phyloP scores from a whole-genome alignment of 2,329 filamentous ascomycete species.

The Colletotrichum endophyticum region DNA sequence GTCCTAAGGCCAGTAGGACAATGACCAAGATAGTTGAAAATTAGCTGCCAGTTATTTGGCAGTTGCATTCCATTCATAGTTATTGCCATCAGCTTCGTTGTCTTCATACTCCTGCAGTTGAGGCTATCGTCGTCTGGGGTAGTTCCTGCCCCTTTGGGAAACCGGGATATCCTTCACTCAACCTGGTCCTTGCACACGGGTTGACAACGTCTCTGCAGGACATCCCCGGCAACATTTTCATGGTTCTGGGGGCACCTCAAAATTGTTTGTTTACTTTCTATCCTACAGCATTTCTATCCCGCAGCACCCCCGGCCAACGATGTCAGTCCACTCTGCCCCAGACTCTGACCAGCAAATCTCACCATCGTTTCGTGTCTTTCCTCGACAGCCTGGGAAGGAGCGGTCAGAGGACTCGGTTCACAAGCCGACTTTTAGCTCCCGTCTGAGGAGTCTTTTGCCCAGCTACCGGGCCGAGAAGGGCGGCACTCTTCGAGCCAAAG shows the following conservation, averaged over 20 bases:
- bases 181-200: background rate
- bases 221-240: background rate
- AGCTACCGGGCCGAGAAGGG: slow-evolving; percentile 55
- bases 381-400: background rate
- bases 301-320: background rate
- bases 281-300: background rate
- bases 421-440: slow-evolving; percentile 37
- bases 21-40: background rate
- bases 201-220: background rate
- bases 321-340: slow-evolving; percentile 1
- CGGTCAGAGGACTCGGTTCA: background rate
- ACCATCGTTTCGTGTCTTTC: background rate
- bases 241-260: background rate
- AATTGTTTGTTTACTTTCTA: slow-evolving; percentile 10
- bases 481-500: slow-evolving; percentile 45
- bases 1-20: background rate
- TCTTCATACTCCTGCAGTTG: background rate
- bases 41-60: background rate
- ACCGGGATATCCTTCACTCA: slow-evolving; percentile 1
- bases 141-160: background rate
- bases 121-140: background rate
- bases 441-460: slow-evolving; percentile 52
- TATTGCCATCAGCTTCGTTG: background rate
- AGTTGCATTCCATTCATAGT: background rate
- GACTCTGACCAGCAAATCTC: background rate